phyloP scores from a whole-genome alignment of 176 grass and related monocot species.

The Aegilops speltoides region DNA sequence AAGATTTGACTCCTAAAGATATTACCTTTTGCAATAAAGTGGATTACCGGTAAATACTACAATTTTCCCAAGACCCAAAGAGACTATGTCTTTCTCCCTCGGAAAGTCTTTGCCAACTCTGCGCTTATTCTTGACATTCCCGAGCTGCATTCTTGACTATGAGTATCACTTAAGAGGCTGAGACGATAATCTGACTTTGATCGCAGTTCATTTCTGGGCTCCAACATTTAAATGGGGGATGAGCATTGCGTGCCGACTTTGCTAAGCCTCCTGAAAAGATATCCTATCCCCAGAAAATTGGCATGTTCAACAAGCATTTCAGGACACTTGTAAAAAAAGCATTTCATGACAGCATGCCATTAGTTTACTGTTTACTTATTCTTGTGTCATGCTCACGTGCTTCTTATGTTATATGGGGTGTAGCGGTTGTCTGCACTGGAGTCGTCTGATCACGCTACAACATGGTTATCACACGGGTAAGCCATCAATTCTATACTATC shows the following conservation, averaged over 20 bases:
- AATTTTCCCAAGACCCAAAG: too few relatives aligned
- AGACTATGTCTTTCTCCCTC: too few relatives aligned
- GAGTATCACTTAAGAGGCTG: too few relatives aligned
- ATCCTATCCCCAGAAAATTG: constrained; percentile 64
- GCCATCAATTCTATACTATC: neutral
- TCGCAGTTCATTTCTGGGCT: constrained; percentile 74
- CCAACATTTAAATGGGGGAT: constrained; percentile 78
- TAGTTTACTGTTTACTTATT: neutral
- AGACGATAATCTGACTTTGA: neutral
- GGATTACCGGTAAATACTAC: too few relatives aligned
- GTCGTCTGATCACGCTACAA: constrained; percentile 56
- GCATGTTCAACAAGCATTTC: constrained; percentile 17
- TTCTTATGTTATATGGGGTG: neutral
- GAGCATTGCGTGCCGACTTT: constrained; percentile 71
- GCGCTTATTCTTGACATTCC: too few relatives aligned
- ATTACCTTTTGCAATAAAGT: too few relatives aligned
- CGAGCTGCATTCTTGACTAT: too few relatives aligned
- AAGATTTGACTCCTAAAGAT: too few relatives aligned
- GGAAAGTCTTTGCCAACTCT: too few relatives aligned
- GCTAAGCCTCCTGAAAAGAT: constrained; percentile 68
- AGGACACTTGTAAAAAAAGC: too few relatives aligned
- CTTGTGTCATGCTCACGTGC: neutral
- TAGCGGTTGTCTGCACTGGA: constrained; percentile 52
- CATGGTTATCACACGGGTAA: constrained; percentile 49
- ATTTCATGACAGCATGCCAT: neutral